A percentile compares a stretch with the other conserved stretches of the same genome.
Evolutionary conservation across 371 early-diverging fungal species (phyloP).

Genomic region (Mucor circinelloides): DNA sequence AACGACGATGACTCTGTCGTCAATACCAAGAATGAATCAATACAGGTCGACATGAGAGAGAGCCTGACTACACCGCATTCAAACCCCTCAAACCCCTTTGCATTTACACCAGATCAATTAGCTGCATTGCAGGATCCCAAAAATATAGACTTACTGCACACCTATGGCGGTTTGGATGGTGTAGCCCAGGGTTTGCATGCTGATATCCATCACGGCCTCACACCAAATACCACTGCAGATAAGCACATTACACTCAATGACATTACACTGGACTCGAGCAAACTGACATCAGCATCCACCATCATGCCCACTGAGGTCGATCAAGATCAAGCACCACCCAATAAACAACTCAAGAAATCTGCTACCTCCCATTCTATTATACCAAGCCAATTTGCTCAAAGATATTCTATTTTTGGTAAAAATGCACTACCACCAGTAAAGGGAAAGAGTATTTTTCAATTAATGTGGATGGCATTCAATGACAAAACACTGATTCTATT

Average conservation of each 20-base stretch:
- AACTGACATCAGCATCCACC: background rate
- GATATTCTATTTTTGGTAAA: slow-evolving; percentile 57
- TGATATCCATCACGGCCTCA: slow-evolving; percentile 42
- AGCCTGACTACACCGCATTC: slow-evolving; percentile 26
- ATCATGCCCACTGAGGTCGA: background rate
- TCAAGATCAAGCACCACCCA: background rate
- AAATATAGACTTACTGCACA: slow-evolving; percentile 38
- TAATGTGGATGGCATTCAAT: slow-evolving; percentile 83
- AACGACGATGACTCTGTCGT: slow-evolving; percentile 9
- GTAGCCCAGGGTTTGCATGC: slow-evolving; percentile 53
- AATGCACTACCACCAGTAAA: slow-evolving; percentile 72
- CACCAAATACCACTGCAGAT: slow-evolving; percentile 8
- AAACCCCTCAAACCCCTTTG: slow-evolving; percentile 47
- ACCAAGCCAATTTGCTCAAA: slow-evolving; percentile 24
- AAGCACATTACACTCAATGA: slow-evolving; percentile 25
- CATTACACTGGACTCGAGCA: slow-evolving; percentile 12
- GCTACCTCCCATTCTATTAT: background rate
- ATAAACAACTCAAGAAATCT: background rate
- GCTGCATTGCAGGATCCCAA: slow-evolving; percentile 56
- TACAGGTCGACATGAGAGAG: slow-evolving; percentile 26
- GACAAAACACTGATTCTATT: slow-evolving; percentile 88
- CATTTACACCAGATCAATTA: slow-evolving; percentile 50
- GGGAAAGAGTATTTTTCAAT: slow-evolving; percentile 66
- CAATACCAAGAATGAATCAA: background rate
- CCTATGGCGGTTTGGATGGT: slow-evolving; percentile 47